Base-by-base conservation (phyloP, 2,329 filamentous ascomycete species). In the Penicillium janthinellum region DNA sequence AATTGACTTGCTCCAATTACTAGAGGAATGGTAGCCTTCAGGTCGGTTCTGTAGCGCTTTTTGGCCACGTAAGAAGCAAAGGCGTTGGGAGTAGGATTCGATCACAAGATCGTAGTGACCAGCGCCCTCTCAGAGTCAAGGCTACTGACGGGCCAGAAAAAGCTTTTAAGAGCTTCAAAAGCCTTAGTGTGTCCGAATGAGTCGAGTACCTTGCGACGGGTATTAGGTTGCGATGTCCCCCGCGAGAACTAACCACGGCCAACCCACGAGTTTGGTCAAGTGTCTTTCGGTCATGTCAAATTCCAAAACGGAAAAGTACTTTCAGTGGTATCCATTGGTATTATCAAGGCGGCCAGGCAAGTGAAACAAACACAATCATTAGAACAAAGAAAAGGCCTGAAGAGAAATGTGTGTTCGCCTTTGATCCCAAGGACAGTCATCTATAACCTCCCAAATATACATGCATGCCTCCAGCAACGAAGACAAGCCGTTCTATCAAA, bases 1-100 rank as follows among this genome's bases (percentile, higher is more conserved):
- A 75, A 74, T 65, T 80, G 77, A 11, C 67, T 66, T 31, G 68
- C 64, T 35, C 68, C 68, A 17, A 64, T 62, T 4, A 68, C 45
- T 6, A 70, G 55, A 28, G 25, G 1, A 28, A 28, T 28, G 25
- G 25, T 28, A 28, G 5, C 25, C 25, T 6, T 28, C 5, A 69
- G 56, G 42, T 68, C 67, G 5, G 56, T 51, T 67, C 64, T 11
- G 25, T 34, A 38, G 63, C 54, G 10, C 17, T 37, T n/a, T 54
- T 28, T 2, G 25, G 5, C 25, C 25, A 28, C 22, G 25, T 28
- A 28, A 5, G 25, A 28, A 28, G 25, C 25, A 28, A 28, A 31
- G 31, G 31, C 8, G 20, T 5, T 31, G 8, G 31, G 7, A 31
- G 31, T 31, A 31, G 31, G 31, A 31, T 31, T 31, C 31, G 7